Conservation (phyloP, 495 filamentous ascomycete species). For the Trichocladium uniseriatum region DNA sequence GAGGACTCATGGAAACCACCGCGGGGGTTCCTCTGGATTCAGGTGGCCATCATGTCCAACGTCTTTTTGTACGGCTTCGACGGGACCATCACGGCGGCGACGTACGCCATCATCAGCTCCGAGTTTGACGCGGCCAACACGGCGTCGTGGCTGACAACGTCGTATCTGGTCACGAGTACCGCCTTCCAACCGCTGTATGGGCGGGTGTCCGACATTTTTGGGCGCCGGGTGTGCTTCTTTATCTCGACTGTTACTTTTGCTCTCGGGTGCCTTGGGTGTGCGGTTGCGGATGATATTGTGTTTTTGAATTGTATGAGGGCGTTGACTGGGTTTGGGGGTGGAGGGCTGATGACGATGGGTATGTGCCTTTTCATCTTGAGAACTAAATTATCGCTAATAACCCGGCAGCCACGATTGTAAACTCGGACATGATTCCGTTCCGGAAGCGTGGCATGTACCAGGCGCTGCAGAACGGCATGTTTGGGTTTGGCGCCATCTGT, state of each 20-base stretch:
- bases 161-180: slow-evolving; percentile 63
- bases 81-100: slow-evolving; percentile 56
- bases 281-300: slow-evolving; percentile 31
- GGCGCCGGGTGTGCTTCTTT: slow-evolving; percentile 43
- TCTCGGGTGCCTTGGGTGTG: slow-evolving; percentile 40
- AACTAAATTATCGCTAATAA: slow-evolving; percentile 2
- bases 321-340: slow-evolving; percentile 49
- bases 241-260: slow-evolving; percentile 39
- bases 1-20: slow-evolving; percentile 29
- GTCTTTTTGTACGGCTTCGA: slow-evolving; percentile 59
- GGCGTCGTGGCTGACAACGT: slow-evolving; percentile 63
- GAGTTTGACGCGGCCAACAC: slow-evolving; percentile 45
- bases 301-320: slow-evolving; percentile 39
- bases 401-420: slow-evolving; percentile 49
- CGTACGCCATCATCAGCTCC: slow-evolving; percentile 54
- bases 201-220: slow-evolving; percentile 45
- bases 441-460: slow-evolving; percentile 57
- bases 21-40: slow-evolving; percentile 35
- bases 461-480: slow-evolving; percentile 51
- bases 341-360: slow-evolving; percentile 55
- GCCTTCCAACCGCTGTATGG: slow-evolving; percentile 47
- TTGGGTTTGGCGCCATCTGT: slow-evolving; percentile 47
- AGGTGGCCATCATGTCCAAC: slow-evolving; percentile 53
- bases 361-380: not conserved
- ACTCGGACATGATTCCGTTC: slow-evolving; percentile 58